A percentile compares a stretch with the other conserved stretches of the same genome.
These are phyloP conservation scores for Penicillium antarcticum DNA, from an alignment of 495 filamentous ascomycete species.

Conservation along the genomic window DNA sequence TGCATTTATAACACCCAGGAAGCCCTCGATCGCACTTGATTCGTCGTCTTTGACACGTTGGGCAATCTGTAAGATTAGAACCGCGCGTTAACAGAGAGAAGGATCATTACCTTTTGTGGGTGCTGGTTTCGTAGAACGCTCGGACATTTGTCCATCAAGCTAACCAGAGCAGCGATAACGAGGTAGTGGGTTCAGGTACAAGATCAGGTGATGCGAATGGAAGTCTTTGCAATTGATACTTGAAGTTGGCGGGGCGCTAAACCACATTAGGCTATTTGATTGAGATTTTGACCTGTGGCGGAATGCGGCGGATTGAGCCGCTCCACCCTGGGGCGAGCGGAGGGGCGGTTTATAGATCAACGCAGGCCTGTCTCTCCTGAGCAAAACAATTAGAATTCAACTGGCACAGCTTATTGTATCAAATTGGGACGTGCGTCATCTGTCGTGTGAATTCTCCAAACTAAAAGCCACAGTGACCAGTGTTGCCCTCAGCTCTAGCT, in stretches of 20 bases:
- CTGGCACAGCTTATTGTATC: too few species aligned
- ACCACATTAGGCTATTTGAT: neutral
- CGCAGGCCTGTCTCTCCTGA: too few species aligned
- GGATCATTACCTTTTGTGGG: constrained; percentile 14
- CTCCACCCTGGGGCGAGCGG: neutral
- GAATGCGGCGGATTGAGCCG: neutral
- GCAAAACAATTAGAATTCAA: too few species aligned
- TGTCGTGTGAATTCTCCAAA: too few species aligned
- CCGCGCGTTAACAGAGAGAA: neutral
- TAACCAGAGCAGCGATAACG: neutral
- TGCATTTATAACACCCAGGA: constrained; percentile 22
- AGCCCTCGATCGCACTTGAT: constrained; percentile 45
- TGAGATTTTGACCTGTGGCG: neutral
- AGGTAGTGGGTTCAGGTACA: neutral
- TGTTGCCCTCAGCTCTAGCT: too few species aligned
- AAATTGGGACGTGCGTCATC: too few species aligned
- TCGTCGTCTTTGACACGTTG: constrained; percentile 48
- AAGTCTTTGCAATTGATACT: neutral
- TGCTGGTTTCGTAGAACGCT: constrained; percentile 7
- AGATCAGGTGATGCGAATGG: neutral
- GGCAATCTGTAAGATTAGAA: constrained; percentile 24
- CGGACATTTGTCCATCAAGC: constrained; percentile 10
- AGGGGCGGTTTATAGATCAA: too few species aligned
- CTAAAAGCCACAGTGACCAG: too few species aligned
- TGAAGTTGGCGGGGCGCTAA: neutral